Base-by-base conservation (phyloP, 306 rosid genomes). In the Corylus heterophylla region DNA sequence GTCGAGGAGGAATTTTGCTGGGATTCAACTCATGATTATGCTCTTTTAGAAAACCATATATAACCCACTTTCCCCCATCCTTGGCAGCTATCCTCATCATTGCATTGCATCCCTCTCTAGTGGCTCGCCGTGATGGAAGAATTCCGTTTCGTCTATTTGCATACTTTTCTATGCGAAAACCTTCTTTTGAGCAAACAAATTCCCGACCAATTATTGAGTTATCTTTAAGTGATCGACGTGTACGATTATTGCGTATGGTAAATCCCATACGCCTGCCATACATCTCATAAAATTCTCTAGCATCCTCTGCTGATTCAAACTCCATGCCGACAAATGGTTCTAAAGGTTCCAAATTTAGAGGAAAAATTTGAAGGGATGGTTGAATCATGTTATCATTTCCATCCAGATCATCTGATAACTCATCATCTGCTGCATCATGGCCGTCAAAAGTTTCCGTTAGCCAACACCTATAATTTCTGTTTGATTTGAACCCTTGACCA, bases 111-210 rank as follows among this genome's bases (percentile, higher is more conserved):
- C 73, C 79, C 62, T 51, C 73, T 64, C 79, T 76, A 55, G 62
- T 63, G 49, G 73, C 51, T 17, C 17, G 73, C 12, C 63, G 59
- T 64, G 79, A 76, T 49, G 73, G 16, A 50, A 48, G 73, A 9
- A 51, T 49, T 66, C 52, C 39, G 0, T 61, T 75, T 75, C 20
- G n/a, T 62, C 72, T 27, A 22, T 51, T 66, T 18, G 73, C 80
- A 66, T 35, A 52, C 48, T 67, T 76, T 66, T 50, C 51, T 35
- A 70, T 9, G 2, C 66, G 74, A 67, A 76, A 76, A 37, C 80
- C 80, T 66, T 76, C 80, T 37, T 67, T 76, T 3, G 74, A 76
- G 66, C 80, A 76, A 76, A 76, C 80, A 76, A 76, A 76, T 67
- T 76, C 80, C n/a, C 80, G 80, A 39, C 80, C 80, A 64, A 76